Evolutionary conservation across 441 rosid genomes (phyloP), one percentile per base, ranked within the genome.

Genomic region (Geranium incanum): DNA sequence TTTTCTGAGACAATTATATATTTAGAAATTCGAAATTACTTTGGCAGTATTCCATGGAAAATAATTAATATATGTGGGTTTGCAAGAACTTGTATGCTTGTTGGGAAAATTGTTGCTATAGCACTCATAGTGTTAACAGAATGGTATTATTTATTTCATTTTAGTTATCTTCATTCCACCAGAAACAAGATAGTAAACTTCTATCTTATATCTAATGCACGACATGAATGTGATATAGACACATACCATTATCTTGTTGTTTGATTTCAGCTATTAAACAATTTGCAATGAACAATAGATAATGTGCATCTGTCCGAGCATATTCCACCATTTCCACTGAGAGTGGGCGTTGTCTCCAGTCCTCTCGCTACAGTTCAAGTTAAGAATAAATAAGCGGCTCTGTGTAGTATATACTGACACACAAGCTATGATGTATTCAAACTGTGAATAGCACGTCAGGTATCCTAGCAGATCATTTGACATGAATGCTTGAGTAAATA

Each of bases 321-420:
- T 92, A 89, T 66, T 74, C 85, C 77, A 90, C 83, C 98, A 95
- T 92, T 72, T 90, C 97, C 68, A 66, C 74, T 5, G 93, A 84
- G 18, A 90, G 71, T 0, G 96, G 99, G 28, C 98, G 92, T 62
- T 89, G 96, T 83, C 99, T 92, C 98, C 99, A 92, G 76, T 95
- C 99, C 86, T 92, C 97, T 81, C 90, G 97, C 96, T 95, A 78
- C 75, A 78, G 69, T 71, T 57, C 39, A 78, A 78, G 48, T 55
- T 62, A 28, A 77, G 45, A 69, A 36, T 28, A 50, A 38, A 68
- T 62, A 70, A 77, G 71, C 70, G 19, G 16, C 23, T 28, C 23
- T 28, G 50, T 64, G 36, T 37, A 67, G 68, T 21, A 69, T 66
- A 43, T 33, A 43, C 33, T 65, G 7, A 45, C 52, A 9, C 12